A percentile compares a stretch with the other conserved stretches of the same genome.
Evolutionary conservation across 805 yeast genomes (phyloP).

Genomic region (Saccharomycopsis sp.): DNA sequence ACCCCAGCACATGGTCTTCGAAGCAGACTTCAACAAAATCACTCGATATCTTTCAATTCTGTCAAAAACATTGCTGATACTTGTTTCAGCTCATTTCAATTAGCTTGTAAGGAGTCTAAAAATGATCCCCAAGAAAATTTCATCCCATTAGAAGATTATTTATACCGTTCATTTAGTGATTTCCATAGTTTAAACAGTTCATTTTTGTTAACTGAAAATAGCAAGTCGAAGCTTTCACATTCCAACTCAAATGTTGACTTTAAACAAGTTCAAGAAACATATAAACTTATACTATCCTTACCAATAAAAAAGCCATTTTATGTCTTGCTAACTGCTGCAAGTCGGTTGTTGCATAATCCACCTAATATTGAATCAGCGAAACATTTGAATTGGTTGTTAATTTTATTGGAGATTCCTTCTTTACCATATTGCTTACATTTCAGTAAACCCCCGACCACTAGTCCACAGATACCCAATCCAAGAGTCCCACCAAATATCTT

Average conservation of each 20-base stretch:
- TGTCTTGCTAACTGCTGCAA: slow-evolving; percentile 45
- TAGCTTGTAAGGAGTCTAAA: slow-evolving; percentile 9
- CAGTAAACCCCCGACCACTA: slow-evolving; percentile 12
- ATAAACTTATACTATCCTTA: slow-evolving; percentile 37
- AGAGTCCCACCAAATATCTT: slow-evolving; percentile 5
- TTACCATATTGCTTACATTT: slow-evolving; percentile 41
- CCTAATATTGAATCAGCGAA: slow-evolving; percentile 32
- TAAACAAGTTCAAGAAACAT: slow-evolving; percentile 40
- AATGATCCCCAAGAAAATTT: slow-evolving; percentile 28
- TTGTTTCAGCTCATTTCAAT: slow-evolving; percentile 27
- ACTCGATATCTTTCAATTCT: slow-evolving; percentile 27
- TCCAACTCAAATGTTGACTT: slow-evolving; percentile 45
- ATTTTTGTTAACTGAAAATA: slow-evolving; percentile 30
- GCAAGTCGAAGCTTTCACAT: slow-evolving; percentile 26
- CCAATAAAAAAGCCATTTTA: slow-evolving; percentile 59
- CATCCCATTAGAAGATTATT: slow-evolving; percentile 43
- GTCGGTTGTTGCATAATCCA: slow-evolving; percentile 47
- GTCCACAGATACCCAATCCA: slow-evolving; percentile 1
- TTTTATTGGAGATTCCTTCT: slow-evolving; percentile 64
- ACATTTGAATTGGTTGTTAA: slow-evolving; percentile 51
- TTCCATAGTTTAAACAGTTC: slow-evolving; percentile 45
- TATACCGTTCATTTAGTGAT: slow-evolving; percentile 43
- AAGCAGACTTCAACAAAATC: slow-evolving; percentile 17
- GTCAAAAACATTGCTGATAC: slow-evolving; percentile 31
- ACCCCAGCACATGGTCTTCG: slow-evolving; percentile 14